phyloP scores from a whole-genome alignment of 306 rosid species.

The Inga oerstediana region DNA sequence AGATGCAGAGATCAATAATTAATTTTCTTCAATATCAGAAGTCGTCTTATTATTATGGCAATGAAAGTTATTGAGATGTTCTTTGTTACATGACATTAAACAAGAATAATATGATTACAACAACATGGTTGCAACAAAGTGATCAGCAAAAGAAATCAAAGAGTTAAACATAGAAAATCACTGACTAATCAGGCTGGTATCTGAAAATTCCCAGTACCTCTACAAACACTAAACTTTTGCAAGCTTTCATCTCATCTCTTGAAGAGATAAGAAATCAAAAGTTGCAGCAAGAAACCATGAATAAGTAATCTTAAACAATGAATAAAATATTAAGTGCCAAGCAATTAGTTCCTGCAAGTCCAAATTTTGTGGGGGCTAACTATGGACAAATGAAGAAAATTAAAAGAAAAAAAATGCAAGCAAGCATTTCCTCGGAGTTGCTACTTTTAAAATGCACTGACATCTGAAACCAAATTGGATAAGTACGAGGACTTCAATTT shows the following conservation, averaged over 20 bases:
- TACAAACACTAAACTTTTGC: not conserved
- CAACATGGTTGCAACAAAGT: conserved; percentile 20
- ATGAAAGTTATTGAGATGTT: not conserved
- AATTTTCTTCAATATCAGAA: conserved; percentile 28
- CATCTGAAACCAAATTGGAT: not conserved
- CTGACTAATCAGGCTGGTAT: not conserved
- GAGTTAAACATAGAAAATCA: not conserved
- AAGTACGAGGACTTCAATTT: not conserved
- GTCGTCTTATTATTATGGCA: not conserved
- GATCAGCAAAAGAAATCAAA: conserved; percentile 4
- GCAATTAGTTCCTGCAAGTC: conserved; percentile 8
- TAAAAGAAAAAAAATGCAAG: not conserved
- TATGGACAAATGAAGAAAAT: conserved; percentile 14
- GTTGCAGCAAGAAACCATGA: not conserved
- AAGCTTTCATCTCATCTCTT: conserved; percentile 19
- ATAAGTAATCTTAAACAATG: not conserved
- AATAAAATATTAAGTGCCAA: not conserved
- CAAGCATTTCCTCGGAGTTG: not conserved
- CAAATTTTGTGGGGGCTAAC: conserved; percentile 16
- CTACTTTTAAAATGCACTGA: not conserved
- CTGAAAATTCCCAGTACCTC: not conserved
- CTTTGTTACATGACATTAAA: conserved; percentile 3
- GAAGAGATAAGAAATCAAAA: conserved; percentile 3
- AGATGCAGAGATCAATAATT: not conserved
- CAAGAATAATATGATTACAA: not conserved